Conservation (phyloP, 2,329 filamentous ascomycete genomes). For the Bimuria novae-zelandiae region DNA sequence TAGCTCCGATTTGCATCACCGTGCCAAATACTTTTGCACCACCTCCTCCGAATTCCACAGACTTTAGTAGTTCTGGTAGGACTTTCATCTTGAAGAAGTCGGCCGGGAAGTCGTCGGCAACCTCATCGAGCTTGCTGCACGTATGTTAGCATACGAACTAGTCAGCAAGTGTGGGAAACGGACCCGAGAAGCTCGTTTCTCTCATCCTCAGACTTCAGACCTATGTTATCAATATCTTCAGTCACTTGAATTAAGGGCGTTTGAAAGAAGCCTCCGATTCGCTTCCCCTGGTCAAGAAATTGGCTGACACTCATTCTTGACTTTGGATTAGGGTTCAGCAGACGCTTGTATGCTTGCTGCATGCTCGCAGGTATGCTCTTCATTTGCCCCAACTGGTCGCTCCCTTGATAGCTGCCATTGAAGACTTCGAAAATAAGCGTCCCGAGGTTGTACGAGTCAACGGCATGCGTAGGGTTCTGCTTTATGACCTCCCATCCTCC, state of each 20-base stretch:
- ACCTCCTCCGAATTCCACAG: slow-evolving; percentile 96
- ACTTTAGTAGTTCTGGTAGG: slow-evolving; percentile 93
- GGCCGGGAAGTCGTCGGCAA: slow-evolving; percentile 93
- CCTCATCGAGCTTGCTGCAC: slow-evolving; percentile 72
- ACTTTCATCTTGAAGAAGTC: slow-evolving; percentile 99
- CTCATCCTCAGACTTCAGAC: slow-evolving; percentile 83
- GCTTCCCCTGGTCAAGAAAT: slow-evolving; percentile 87
- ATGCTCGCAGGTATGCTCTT: slow-evolving; percentile 85
- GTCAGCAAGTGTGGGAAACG: slow-evolving; percentile 1
- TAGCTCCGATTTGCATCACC: slow-evolving; percentile 87
- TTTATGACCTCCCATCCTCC: slow-evolving; percentile 93
- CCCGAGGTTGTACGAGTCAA: slow-evolving; percentile 87
- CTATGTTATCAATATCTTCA: slow-evolving; percentile 89
- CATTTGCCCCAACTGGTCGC: slow-evolving; percentile 81
- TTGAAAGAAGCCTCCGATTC: slow-evolving; percentile 86
- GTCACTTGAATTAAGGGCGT: slow-evolving; percentile 90
- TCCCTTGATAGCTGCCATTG: slow-evolving; percentile 77
- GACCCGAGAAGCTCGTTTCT: slow-evolving; percentile 81
- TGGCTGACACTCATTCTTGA: slow-evolving; percentile 79
- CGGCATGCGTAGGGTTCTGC: slow-evolving; percentile 75
- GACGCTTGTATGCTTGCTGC: slow-evolving; percentile 87
- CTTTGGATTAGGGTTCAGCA: slow-evolving; percentile 89
- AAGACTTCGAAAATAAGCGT: slow-evolving; percentile 88
- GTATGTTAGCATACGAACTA: slow-evolving; percentile 13
- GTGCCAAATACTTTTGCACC: slow-evolving; percentile 87